Base-by-base conservation (phyloP, 768 basidiomycete genomes). In the Serendipita sp. region DNA sequence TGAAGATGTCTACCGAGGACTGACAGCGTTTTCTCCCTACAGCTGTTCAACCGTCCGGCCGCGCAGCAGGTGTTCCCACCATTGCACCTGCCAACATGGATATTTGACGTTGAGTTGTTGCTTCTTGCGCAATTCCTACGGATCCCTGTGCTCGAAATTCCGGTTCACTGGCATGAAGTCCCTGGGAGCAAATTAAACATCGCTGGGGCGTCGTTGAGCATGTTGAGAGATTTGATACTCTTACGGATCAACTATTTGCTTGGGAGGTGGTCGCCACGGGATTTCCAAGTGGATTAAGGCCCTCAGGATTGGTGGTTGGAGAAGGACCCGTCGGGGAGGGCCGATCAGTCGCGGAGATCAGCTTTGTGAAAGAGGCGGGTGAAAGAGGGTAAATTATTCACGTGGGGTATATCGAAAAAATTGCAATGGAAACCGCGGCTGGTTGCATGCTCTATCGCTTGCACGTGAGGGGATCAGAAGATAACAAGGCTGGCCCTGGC, bases 31-130 rank as follows among this genome's bases (percentile, higher is more conserved):
- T 30, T 51, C 52, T 8, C 16, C 1, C 34, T 13, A 3, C 64
- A 76, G 73, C 82, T 97, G 32, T 94, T 95, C 75, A 85, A 91
- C 15, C 89, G 91, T 10, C 70, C 78, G 2, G 86, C 92, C 0
- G 92, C 92, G 7, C 83, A 79, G 63, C 81, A 81, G 66, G 84
- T 97, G 67, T 97, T 95, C 74, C 91, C 91, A 0, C 78, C 80
- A 1, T 86, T 95, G 71, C 93, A 90, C 70, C 85, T 95, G 34
- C 78, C 86, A 3, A 86, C 89, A 0, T 97, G 94, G 94, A 93
- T 95, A 73, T 97, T 97, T 70, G 94, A 97, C 74, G 93, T 96
- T 65, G 94, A 97, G 73, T 81, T 96, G 3, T 78, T 97, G 18
- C 78, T 96, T 8, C 79, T 94, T 44, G 91, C 93, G 7, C 86